phyloP scores from a whole-genome alignment of 225 moss, liverwort and hornwort genomes.

The Rhytidiadelphus loreus region DNA sequence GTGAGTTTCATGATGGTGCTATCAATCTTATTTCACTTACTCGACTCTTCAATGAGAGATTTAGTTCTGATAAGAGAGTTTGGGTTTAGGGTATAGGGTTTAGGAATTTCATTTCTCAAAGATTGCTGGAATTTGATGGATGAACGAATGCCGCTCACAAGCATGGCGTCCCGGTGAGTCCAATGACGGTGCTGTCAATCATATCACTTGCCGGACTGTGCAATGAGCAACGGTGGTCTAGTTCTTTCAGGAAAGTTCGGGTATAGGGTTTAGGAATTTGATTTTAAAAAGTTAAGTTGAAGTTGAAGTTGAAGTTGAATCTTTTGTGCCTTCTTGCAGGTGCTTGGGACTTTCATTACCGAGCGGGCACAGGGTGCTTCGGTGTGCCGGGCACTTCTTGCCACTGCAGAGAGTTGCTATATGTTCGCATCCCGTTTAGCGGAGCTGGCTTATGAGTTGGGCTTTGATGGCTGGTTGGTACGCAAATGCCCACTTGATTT shows the following conservation, averaged over 20 bases:
- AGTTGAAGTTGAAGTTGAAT: neutral
- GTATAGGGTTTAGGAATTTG: neutral
- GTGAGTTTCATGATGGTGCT: constrained; percentile 9
- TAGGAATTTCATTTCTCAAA: too few species aligned
- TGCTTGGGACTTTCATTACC: constrained; percentile 87
- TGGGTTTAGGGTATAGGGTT: too few species aligned
- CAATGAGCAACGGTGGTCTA: neutral
- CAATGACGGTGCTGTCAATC: neutral
- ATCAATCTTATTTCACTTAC: too few species aligned
- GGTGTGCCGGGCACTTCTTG: constrained; percentile 57
- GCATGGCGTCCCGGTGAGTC: too few species aligned
- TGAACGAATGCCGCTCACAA: too few species aligned
- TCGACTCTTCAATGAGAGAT: too few species aligned
- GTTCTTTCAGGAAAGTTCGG: neutral
- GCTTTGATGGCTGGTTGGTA: constrained; percentile 99
- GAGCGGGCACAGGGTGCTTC: constrained; percentile 64
- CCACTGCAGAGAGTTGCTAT: constrained; percentile 29
- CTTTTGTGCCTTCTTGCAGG: constrained; percentile 14
- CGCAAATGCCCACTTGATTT: neutral
- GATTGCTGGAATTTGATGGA: too few species aligned
- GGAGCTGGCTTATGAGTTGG: constrained; percentile 73
- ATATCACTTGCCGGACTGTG: neutral
- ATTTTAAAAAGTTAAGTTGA: too few species aligned
- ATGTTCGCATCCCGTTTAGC: constrained; percentile 76
- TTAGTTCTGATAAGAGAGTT: too few species aligned